Evolutionary conservation across 371 early-diverging fungal species (phyloP).

Genomic region (Saksenaea vasiformis): DNA sequence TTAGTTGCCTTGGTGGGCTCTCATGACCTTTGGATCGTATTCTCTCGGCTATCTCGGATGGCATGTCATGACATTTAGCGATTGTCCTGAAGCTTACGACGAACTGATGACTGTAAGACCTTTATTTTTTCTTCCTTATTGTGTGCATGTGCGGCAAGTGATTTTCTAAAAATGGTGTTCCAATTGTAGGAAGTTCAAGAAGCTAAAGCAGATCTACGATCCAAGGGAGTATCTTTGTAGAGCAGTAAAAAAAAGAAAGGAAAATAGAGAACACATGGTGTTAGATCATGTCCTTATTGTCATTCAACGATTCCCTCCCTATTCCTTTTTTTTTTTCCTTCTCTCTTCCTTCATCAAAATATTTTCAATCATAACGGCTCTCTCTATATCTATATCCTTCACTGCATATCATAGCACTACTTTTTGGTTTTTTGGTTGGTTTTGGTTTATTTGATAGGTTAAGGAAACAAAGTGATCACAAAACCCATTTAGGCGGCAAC

Average conservation of each 20-base stretch:
- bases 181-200: slow-evolving; percentile 54
- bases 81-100: slow-evolving; percentile 86
- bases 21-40: slow-evolving; percentile 85
- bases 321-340: no score
- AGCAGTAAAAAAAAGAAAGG: neutral
- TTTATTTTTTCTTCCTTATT: no score
- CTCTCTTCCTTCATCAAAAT: neutral
- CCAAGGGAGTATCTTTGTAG: slow-evolving; percentile 45
- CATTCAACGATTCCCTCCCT: no score
- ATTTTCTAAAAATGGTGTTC: no score
- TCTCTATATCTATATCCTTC: no score
- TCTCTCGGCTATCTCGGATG: slow-evolving; percentile 84
- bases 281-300: neutral
- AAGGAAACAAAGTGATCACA: neutral
- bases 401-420: no score
- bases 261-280: neutral
- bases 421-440: neutral
- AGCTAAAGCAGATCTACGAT: slow-evolving; percentile 57
- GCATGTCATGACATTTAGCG: slow-evolving; percentile 83
- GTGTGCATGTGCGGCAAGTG: no score
- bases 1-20: slow-evolving; percentile 82
- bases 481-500: neutral
- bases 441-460: slow-evolving; percentile 8
- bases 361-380: neutral
- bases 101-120: slow-evolving; percentile 72